A percentile compares a stretch with the other conserved stretches of the same genome.
Evolutionary conservation across 1,284 basidiomycete species (phyloP).

Genomic region (Abortiporus biennis): DNA sequence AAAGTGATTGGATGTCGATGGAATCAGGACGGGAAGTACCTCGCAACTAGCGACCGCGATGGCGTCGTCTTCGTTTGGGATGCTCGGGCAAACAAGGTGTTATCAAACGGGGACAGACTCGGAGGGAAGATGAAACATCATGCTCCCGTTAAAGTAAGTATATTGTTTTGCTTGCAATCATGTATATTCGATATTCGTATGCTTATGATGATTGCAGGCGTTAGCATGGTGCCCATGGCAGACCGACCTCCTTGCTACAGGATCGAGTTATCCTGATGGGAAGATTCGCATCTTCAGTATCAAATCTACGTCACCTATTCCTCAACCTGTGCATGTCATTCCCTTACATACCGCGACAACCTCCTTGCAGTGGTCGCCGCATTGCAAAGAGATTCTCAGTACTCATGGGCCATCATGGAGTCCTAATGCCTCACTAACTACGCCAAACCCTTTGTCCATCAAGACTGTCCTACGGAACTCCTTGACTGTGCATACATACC

Average conservation of each 20-base stretch:
- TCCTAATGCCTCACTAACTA: constrained; percentile 10
- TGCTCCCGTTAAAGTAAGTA: constrained; percentile 48
- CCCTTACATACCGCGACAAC: constrained; percentile 56
- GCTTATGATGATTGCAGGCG: constrained; percentile 32
- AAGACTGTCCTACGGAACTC: constrained; percentile 40
- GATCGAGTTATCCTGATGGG: constrained; percentile 61
- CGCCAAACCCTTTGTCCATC: constrained; percentile 15
- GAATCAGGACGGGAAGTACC: constrained; percentile 35
- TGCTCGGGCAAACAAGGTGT: constrained; percentile 27
- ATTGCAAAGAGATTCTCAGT: constrained; percentile 83
- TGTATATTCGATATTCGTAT: neutral
- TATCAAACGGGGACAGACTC: constrained; percentile 27
- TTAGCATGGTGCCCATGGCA: constrained; percentile 77
- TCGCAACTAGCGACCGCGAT: constrained; percentile 36
- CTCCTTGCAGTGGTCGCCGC: constrained; percentile 71
- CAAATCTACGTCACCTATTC: constrained; percentile 32
- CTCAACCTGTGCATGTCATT: constrained; percentile 44
- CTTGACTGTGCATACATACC: constrained; percentile 41
- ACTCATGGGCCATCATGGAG: constrained; percentile 50
- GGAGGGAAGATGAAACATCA: constrained; percentile 45
- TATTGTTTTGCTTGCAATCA: neutral
- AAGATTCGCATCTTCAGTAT: constrained; percentile 57
- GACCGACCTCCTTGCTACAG: constrained; percentile 59
- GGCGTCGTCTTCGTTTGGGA: constrained; percentile 43
- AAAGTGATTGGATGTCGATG: constrained; percentile 40